Conservation (phyloP, 441 rosid species). For the Mallotus repandus region DNA sequence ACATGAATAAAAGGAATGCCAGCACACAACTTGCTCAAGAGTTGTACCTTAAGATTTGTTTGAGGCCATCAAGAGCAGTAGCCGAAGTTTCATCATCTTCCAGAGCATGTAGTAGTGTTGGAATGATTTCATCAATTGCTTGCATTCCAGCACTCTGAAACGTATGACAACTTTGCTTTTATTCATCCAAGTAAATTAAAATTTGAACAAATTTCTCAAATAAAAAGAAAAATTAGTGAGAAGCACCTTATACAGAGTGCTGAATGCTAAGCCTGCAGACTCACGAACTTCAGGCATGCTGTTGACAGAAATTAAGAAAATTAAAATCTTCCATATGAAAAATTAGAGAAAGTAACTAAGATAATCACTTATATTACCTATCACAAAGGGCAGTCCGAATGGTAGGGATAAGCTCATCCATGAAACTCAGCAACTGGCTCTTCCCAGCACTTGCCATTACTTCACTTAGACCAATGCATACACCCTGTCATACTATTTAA, state of each 20-base stretch:
- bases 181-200: slow-evolving; percentile 11
- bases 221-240: slow-evolving; percentile 20
- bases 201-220: slow-evolving; percentile 14
- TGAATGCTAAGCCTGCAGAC: slow-evolving; percentile 98
- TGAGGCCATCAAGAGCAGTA: slow-evolving; percentile 97
- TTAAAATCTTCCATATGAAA: slow-evolving; percentile 1
- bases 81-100: slow-evolving; percentile 94
- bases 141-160: slow-evolving; percentile 98
- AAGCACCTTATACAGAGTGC: slow-evolving; percentile 95
- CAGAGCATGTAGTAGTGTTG: slow-evolving; percentile 90
- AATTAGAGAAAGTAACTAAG: slow-evolving; percentile 12
- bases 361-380: slow-evolving; percentile 49
- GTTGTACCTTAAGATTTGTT: slow-evolving; percentile 88
- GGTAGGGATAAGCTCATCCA: slow-evolving; percentile 96
- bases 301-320: slow-evolving; percentile 25
- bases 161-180: slow-evolving; percentile 14
- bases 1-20: slow-evolving; percentile 8
- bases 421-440: slow-evolving; percentile 90
- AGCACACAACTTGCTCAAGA: slow-evolving; percentile 10
- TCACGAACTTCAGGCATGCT: slow-evolving; percentile 95
- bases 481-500: slow-evolving; percentile 63
- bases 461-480: slow-evolving; percentile 98
- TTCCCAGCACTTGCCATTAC: slow-evolving; percentile 99
- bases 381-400: slow-evolving; percentile 98
- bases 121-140: slow-evolving; percentile 99